Evolutionary conservation across 2,329 filamentous ascomycete genomes (phyloP), one percentile per base, ranked within the genome.

Genomic region (Aspergillus sp.): DNA sequence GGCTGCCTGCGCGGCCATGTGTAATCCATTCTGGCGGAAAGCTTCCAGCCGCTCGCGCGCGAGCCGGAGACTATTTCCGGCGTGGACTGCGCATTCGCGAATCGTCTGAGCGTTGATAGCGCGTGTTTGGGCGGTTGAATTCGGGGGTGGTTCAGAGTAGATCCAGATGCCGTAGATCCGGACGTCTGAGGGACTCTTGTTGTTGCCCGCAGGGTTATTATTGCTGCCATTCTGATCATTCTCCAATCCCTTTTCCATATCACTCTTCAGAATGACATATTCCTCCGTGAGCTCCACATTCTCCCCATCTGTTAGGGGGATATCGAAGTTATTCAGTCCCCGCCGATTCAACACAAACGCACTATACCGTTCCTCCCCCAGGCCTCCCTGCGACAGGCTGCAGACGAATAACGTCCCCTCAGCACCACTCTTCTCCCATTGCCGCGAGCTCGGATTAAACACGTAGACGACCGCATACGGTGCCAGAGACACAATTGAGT

Each of bases 331-430:
- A 44, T 85, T 77, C 43, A 88, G 69, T 0, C 82, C 81, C 36
- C 82, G 78, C 40, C 86, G 76, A 67, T 88, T 90, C 51, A 91
- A 73, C 5, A 91, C 74, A 57, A 89, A 85, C 10, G 87, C 78
- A 34, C 62, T 65, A 55, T 75, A 76, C 53, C 73, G 62, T 41
- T 74, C 72, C 50, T 68, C 81, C 57, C 57, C 72, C 51, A 67
- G 48, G 32, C 57, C 34, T 42, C 70, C 52, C 69, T 75, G 55
- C 46, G 60, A 54, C 50, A 82, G 69, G 53, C 85, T 78, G 73
- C 87, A 94, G 45, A 97, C 80, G 65, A 97, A 98, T 53, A 97
- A 73, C 8, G 88, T 86, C 35, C 93, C 93, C 68, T 95, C 90
- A 7, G 90, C 78, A 47, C 83, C 86, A 41, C 79, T 80, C 73